Base-by-base conservation (phyloP, 768 basidiomycete genomes). In the Serendipita sp. region DNA sequence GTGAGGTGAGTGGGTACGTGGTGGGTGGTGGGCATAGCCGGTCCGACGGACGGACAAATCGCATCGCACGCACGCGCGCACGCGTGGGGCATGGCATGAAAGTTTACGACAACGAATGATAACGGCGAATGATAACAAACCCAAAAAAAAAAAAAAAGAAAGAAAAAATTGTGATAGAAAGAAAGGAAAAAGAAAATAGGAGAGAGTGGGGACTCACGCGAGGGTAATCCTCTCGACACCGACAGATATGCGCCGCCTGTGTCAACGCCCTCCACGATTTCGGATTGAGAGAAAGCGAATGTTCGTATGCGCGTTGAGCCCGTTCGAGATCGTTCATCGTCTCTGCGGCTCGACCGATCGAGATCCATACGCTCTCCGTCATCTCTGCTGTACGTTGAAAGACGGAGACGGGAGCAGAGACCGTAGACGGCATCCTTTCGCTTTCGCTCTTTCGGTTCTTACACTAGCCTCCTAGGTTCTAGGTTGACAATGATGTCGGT, bases 151-250 rank as follows among this genome's bases (percentile, higher is more conserved):
- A 36, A 18, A 36, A 58, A 32, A 32, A 18, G 2, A 32, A 51
- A 51, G 2, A n/a, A n/a, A 5, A 32, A n/a, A 51, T 5, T 8
- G 30, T 18, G 48, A n/a, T 5, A n/a, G 48, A 18, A 18, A 8
- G 48, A n/a, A 5, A 18, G 48, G 7, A 5, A 32, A 18, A 8
- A 51, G 30, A 51, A n/a, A 51, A 8, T 18, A n/a, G 18, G n/a
- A 51, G 48, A 18, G 48, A 51, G 30, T 8, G 72, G 30, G 70
- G 70, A 72, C 80, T 73, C 72, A 91, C 91, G 84, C 91, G 94
- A 76, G 89, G 85, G 76, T 94, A 96, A 75, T 98, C 91, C 76
- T 99, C 95, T 74, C 89, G 91, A 80, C 92, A 91, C 78, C 95
- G 86, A 75, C 91, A 92, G 74, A 97, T 95, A 68, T 90, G 88